Base-by-base conservation (phyloP, 306 rosid species). In the Begonia fuchsioides region DNA sequence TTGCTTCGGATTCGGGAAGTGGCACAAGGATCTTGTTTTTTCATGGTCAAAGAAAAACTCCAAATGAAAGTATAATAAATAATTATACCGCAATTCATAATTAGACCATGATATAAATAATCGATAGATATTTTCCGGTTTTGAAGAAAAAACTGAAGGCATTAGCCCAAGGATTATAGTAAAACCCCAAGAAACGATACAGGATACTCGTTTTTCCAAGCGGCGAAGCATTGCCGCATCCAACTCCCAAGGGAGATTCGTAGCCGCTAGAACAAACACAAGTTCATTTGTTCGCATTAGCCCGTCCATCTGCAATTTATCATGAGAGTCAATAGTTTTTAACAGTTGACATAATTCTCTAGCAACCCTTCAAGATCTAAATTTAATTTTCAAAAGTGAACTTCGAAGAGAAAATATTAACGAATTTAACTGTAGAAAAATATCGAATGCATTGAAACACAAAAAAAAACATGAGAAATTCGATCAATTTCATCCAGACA, bases 151-250 rank as follows among this genome's bases (percentile, higher is more conserved):
- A 26, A 26, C 7, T 1, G 8, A 5, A 26, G 35, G 35, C 35
- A 26, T 26, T 26, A 26, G 35, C 7, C 35, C 8, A 26, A 26
- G 35, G 35, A 26, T n/a, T n/a, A n/a, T n/a, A n/a, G n/a, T n/a
- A n/a, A n/a, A n/a, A n/a, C 7, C 35, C 8, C 5, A 26, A 8
- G 35, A 26, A 56, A 17, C 14, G 45, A 41, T 41, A 52, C 62
- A 76, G 97, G 95, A 84, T 90, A 90, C 97, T 55, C 94, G 83
- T 70, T 90, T 90, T 73, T 90, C 97, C 55, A 90, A 86, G 66
- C 97, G 95, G 54, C 95, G 83, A 32, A 90, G 97, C 97, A 90
- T 90, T 60, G 97, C 97, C 39, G 92, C 97, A 75, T 90, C 97
- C 74, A 90, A 58, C 69, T 85, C 94, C 97, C 97, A 90, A 10